Base-by-base conservation (phyloP, 495 filamentous ascomycete species). In the Hypomontagnella monticulosa region DNA sequence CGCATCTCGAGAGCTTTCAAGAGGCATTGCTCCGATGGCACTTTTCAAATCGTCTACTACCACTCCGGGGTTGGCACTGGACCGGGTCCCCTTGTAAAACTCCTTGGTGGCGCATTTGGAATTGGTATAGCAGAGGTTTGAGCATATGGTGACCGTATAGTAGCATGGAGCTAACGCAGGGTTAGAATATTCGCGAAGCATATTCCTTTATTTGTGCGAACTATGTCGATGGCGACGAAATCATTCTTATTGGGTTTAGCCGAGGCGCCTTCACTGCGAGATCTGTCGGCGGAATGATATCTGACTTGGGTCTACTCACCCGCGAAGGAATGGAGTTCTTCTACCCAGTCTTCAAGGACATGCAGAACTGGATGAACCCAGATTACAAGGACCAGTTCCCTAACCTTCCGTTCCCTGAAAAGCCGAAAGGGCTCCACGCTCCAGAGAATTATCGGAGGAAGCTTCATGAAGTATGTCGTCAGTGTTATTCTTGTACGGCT, bases 241-340 rank as follows among this genome's bases (percentile, higher is more conserved):
- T 91, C 41, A 79, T 91, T 52, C 78, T 92, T 19, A 61, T 91
- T 19, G 89, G 89, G 7, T 92, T 91, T 75, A 91, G 88, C 20
- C 81, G 89, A 2, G 88, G 89, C 7, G 88, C 89, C n/a, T 92
- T 88, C 66, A 91, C 89, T 0, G 88, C 87, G 1, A 80, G 89
- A 52, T 84, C 81, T 32, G 85, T 91, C 42, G 84, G 84, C 33
- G 85, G 85, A 7, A 75, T 91, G 73, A 85, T 92, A 44, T 79
- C 75, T 4, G 78, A 83, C 41, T 73, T 91, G 1, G 89, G 89
- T 0, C 73, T 92, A 5, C 78, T 92, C 33, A 91, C 85, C 1
- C 80, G 84, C 27, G 79, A 82, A 16, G 89, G 88, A 10, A 81
- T 90, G 78, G 83, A 87, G 41, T 78, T 77, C 60, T 84, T 91